Evolutionary conservation across 345 rosid species (phyloP).

Genomic region (Arabidopsis arenosa): DNA sequence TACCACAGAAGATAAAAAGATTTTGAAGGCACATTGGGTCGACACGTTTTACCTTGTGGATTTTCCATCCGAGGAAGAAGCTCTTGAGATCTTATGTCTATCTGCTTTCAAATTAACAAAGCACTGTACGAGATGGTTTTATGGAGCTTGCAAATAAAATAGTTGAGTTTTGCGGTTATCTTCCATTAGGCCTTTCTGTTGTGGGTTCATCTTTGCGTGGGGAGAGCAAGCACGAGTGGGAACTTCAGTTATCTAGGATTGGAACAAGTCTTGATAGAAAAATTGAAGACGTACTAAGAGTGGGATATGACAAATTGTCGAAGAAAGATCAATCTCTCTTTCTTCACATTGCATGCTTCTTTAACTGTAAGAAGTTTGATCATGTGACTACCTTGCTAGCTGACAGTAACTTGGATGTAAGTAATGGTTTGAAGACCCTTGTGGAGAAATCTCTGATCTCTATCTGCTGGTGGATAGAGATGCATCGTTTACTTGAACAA

Average conservation of each 20-base stretch:
- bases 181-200: constrained; percentile 48
- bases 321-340: constrained; percentile 30
- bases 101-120: constrained; percentile 26
- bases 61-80: constrained; percentile 5
- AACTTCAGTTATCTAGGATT: constrained; percentile 11
- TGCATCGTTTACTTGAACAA: constrained; percentile 40
- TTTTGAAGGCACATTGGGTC: not conserved
- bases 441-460: constrained; percentile 17
- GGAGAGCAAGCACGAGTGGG: constrained; percentile 17
- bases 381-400: not conserved
- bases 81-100: constrained; percentile 27
- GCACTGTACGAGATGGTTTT: not conserved
- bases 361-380: not conserved
- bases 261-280: constrained; percentile 14
- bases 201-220: constrained; percentile 36
- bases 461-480: not conserved
- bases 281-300: constrained; percentile 17
- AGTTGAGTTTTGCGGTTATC: constrained; percentile 13
- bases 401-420: not conserved
- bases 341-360: constrained; percentile 43
- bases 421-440: not conserved
- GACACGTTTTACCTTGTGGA: not conserved
- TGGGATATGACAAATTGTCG: constrained; percentile 42
- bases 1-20: constrained; percentile 54
- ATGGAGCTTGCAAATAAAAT: constrained; percentile 9